Evolutionary conservation across 352 stramenopile genomes (phyloP), one percentile per base, ranked within the genome.

Genomic region (Bremia lactucae): DNA sequence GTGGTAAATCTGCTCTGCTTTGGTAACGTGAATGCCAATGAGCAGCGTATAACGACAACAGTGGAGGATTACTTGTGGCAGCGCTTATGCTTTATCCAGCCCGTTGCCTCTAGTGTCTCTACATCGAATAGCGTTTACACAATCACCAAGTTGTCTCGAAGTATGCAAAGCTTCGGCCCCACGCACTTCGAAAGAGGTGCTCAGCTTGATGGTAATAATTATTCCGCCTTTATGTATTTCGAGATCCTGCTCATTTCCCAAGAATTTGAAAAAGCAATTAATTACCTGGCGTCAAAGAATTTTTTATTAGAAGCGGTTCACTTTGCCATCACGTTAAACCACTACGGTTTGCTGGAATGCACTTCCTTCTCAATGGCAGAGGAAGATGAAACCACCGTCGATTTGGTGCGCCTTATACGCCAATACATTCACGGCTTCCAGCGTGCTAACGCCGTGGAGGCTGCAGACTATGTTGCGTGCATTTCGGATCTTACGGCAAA

Each of bases 21-120:
- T 42, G 69, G 72, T 36, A 86, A 92, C 46, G 52, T 81, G 15
- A 87, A 89, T 41, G 66, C 70, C 14, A 86, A 76, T 25, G 75
- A 92, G 42, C 52, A 62, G 2, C 74, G 74, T 29, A 81, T 92
- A 31, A 49, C 86, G 25, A 77, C 72, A 19, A 92, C 77, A 16
- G 75, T 92, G 33, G 79, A 92, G 56, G 79, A 92, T 45, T 92
- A 89, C 40, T 28, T 92, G 36, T 92, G 79, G 79, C 79, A 92
- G 45, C 73, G 77, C 0, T 60, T 88, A 18, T 88, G 72, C 51
- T 92, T 88, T 33, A 73, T 86, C 21, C 72, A 89, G 59, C 69
- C 60, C 16, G 58, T 65, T 9, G 55, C 47, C 7, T 37, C 46
- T 22, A 55, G 47, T 25, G 62, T 42, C 29, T 72, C 70, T 10